Conservation (phyloP, 1,284 basidiomycete species). For the Ceratobasidium sp. region DNA sequence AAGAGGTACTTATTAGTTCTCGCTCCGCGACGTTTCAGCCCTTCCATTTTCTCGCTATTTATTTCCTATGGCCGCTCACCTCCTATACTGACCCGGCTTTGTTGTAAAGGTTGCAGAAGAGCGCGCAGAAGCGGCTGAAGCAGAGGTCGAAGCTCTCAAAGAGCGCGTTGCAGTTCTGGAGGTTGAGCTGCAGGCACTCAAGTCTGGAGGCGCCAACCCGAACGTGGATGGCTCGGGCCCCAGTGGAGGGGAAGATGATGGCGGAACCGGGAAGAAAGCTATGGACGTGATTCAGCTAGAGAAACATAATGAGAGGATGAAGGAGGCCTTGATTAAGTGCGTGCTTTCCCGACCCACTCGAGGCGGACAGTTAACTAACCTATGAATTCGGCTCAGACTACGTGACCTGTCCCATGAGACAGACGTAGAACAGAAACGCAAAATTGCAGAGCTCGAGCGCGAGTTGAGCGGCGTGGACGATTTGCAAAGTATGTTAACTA, state of each 20-base stretch:
- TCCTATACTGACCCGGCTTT: not conserved
- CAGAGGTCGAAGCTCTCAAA: constrained; percentile 78
- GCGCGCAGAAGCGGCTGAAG: constrained; percentile 81
- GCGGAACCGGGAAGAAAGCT: constrained; percentile 67
- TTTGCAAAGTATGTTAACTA: constrained; percentile 65
- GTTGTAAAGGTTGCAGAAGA: constrained; percentile 82
- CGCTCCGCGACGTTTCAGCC: too few relatives aligned
- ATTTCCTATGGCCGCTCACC: not conserved
- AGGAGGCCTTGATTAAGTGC: constrained; percentile 89
- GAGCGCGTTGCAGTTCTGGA: constrained; percentile 85
- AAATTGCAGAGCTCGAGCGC: constrained; percentile 89
- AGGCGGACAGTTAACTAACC: not conserved
- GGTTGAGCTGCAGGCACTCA: constrained; percentile 84
- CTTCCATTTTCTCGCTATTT: not conserved
- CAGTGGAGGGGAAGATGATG: constrained; percentile 55
- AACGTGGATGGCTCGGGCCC: constrained; percentile 48
- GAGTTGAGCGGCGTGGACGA: constrained; percentile 79
- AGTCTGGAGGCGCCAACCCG: constrained; percentile 62
- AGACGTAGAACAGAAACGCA: constrained; percentile 83
- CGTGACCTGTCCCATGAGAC: constrained; percentile 89
- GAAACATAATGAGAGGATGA: constrained; percentile 94
- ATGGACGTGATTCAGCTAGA: constrained; percentile 91
- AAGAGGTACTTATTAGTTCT: constrained; percentile 72
- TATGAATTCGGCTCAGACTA: constrained; percentile 61
- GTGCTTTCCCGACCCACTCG: constrained; percentile 46